phyloP scores from a whole-genome alignment of 352 stramenopile genomes.

The Pythium vanterpoolii region DNA sequence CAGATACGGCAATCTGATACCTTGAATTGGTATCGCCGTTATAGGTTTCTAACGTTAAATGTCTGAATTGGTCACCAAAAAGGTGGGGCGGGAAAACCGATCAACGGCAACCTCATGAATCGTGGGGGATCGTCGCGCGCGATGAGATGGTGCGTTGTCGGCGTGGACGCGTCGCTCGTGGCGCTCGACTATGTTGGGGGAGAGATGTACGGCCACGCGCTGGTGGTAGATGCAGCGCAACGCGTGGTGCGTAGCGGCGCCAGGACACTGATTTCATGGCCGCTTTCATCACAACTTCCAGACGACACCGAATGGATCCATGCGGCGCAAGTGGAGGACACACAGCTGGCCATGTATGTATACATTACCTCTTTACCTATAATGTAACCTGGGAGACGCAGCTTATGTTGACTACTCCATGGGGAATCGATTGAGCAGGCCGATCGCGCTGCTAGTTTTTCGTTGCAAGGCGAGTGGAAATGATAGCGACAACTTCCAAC shows the following conservation, averaged over 20 bases:
- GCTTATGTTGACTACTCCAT: neutral
- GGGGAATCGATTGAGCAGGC: neutral
- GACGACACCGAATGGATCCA: conserved; percentile 8
- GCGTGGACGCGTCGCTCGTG: conserved; percentile 15
- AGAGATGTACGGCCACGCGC: neutral
- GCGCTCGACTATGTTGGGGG: conserved; percentile 6
- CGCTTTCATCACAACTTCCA: neutral
- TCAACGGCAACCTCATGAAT: neutral
- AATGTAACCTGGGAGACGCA: neutral
- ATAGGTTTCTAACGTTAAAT: neutral
- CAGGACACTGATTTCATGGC: neutral
- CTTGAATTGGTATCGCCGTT: neutral
- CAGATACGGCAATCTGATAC: conserved; percentile 38
- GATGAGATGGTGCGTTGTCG: conserved; percentile 13
- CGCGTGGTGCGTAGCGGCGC: conserved; percentile 12
- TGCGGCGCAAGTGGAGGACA: conserved; percentile 7
- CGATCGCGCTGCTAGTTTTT: conserved; percentile 16
- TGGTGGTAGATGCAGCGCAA: conserved; percentile 11
- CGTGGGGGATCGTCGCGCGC: neutral
- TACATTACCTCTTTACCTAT: neutral
- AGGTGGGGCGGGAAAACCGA: conserved; percentile 14
- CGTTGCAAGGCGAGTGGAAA: neutral
- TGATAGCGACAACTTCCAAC: neutral
- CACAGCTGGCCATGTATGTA: conserved; percentile 5
- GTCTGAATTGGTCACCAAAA: neutral